These are phyloP conservation scores for Salix brachista DNA, from an alignment of 345 rosid species.

Conservation along the genomic window DNA sequence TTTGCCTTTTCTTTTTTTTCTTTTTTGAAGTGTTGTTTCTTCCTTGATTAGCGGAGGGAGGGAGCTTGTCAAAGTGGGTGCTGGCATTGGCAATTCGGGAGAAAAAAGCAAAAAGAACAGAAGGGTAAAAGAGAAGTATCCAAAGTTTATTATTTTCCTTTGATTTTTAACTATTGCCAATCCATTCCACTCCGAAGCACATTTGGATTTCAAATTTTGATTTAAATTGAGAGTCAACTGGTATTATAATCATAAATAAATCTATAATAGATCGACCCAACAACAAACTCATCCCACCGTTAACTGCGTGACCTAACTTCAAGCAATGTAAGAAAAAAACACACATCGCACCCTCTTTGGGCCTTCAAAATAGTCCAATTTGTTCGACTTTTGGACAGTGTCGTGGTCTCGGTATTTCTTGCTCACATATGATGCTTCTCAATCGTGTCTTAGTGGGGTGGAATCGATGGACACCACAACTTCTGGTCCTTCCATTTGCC, in stretches of 20 bases:
- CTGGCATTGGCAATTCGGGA: neutral
- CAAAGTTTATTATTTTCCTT: neutral
- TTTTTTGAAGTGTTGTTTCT: neutral
- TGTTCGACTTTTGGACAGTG: neutral
- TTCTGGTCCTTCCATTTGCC: neutral
- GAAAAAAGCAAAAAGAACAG: neutral
- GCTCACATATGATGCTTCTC: neutral
- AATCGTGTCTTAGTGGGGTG: neutral
- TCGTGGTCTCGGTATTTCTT: neutral
- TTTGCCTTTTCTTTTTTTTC: neutral
- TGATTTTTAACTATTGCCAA: neutral
- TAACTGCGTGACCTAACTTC: neutral
- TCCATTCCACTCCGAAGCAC: neutral
- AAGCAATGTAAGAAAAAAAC: neutral
- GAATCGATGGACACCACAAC: neutral
- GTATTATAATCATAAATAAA: too few relatives aligned
- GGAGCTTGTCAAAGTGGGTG: neutral
- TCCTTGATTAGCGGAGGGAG: constrained; percentile 10
- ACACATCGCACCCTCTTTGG: neutral
- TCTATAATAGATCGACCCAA: too few relatives aligned
- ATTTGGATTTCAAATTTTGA: neutral
- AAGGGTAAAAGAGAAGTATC: neutral
- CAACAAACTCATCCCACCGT: neutral
- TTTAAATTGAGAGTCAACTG: too few relatives aligned
- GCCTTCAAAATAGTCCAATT: neutral